phyloP scores from a whole-genome alignment of 257 asterid genomes.

The Solanum bulbocastanum region DNA sequence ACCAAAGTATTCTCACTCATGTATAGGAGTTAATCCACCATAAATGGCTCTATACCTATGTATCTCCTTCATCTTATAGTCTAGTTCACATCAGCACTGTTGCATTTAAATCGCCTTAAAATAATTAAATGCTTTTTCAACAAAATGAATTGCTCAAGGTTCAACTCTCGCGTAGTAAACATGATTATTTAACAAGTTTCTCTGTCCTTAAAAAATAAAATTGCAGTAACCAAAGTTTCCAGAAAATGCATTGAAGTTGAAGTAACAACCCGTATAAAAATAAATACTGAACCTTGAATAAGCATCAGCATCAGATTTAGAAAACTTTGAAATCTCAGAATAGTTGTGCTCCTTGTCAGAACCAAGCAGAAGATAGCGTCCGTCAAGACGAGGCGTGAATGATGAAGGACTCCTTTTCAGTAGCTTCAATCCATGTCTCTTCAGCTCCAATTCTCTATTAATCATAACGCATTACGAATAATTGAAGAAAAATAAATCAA shows the following conservation, averaged over 20 bases:
- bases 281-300: constrained; percentile 45
- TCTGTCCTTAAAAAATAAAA: not conserved
- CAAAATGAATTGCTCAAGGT: not conserved
- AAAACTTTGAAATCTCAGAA: constrained; percentile 85
- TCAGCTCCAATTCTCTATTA: constrained; percentile 68
- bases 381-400: constrained; percentile 87
- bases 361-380: constrained; percentile 85
- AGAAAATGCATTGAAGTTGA: not conserved
- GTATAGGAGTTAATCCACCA: not conserved
- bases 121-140: not conserved
- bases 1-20: not conserved
- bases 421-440: constrained; percentile 76
- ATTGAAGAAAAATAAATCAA: not conserved
- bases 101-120: not conserved
- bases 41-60: not conserved
- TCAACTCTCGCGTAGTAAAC: not conserved
- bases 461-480: not conserved
- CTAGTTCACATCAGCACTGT: not conserved
- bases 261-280: not conserved
- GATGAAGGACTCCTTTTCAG: constrained; percentile 82
- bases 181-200: not conserved
- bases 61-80: not conserved
- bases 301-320: constrained; percentile 72
- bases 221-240: not conserved
- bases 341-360: constrained; percentile 54